Base-by-base conservation (phyloP, 306 rosid species). In the Prunus davidiana region DNA sequence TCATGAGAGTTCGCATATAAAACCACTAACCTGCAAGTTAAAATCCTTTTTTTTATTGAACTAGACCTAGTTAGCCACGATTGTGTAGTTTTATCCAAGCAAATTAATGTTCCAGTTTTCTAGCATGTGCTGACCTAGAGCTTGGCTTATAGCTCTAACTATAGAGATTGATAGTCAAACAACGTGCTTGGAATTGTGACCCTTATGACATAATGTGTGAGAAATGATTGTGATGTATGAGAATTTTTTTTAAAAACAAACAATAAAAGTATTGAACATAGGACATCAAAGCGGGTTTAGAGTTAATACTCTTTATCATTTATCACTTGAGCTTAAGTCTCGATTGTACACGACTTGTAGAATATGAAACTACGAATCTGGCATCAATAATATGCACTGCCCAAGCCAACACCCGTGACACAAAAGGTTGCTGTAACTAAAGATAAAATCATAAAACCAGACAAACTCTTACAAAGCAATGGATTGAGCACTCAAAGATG, bases 21-120 rank as follows among this genome's bases (percentile, higher is more conserved):
- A 34, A 34, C 0, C 1, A 34, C 0, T 34, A 1, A 0, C 6
- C 0, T 34, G 0, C 0, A 34, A 34, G 0, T 34, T 34, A 34
- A 5, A 34, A 6, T 34, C 0, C 0, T 34, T 34, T 5, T 5
- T 34, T 34, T 6, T 1, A 34, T 8, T 34, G 0, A 34, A 34
- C 2, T 34, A 34, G 8, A 34, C 38, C 38, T 32, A 1, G 1
- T 32, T 32, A 1, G 38, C 7, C 38, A 34, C 1, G 6, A 32
- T 34, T 8, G 19, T 70, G 27, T 45, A 9, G 28, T 45, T 56
- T 57, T n/a, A 38, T 72, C 57, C 41, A 45, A 45, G 67, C 55
- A 60, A 60, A 24, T 43, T 11, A 62, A 14, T 60, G 16, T 46
- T 28, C 15, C 45, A 45, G 45, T 45, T 13, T 25, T 9, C 34